Percentiles rank a stretch among this genome's conserved stretches.
phyloP scores from a whole-genome alignment of 2,329 filamentous ascomycete species.

The Aspergillus transmontanensis region DNA sequence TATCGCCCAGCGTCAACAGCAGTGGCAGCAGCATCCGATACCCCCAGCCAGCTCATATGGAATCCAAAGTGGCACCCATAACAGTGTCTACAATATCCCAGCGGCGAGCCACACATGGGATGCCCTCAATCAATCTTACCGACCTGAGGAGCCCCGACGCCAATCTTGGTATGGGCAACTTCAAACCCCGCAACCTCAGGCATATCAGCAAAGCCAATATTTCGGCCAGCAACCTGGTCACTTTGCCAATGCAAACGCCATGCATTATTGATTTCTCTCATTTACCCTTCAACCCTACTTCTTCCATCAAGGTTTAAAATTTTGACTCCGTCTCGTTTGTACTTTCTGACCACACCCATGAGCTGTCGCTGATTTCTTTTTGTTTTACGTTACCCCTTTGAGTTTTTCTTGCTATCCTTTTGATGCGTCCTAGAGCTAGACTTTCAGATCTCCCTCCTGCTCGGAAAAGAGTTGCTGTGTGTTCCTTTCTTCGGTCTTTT shows the following conservation, averaged over 20 bases:
- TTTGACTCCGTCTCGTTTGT: conserved; percentile 8
- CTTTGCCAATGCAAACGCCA: conserved; percentile 25
- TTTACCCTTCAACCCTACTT: background rate
- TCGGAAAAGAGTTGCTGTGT: conserved; percentile 10
- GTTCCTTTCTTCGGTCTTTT: conserved; percentile 6
- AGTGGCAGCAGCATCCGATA: conserved; percentile 44
- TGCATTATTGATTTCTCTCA: conserved; percentile 22
- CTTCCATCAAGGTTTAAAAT: background rate
- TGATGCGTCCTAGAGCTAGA: conserved; percentile 12
- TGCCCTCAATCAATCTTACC: conserved; percentile 34
- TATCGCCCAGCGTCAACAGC: conserved; percentile 68
- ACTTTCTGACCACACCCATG: background rate
- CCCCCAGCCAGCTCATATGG: conserved; percentile 20
- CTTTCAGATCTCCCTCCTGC: conserved; percentile 3
- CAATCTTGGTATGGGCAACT: conserved; percentile 37
- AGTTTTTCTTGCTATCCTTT: background rate
- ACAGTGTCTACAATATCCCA: conserved; percentile 38
- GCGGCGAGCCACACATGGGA: conserved; percentile 41
- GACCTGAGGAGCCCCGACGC: conserved; percentile 35
- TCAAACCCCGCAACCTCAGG: conserved; percentile 25
- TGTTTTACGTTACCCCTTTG: conserved; percentile 1
- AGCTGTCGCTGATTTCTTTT: background rate
- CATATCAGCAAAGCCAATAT: conserved; percentile 31
- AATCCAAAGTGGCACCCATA: conserved; percentile 17
- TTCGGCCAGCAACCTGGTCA: conserved; percentile 31